These are phyloP conservation scores for Colletotrichum scovillei DNA, from an alignment of 2,329 filamentous ascomycete genomes.

Conservation along the genomic window DNA sequence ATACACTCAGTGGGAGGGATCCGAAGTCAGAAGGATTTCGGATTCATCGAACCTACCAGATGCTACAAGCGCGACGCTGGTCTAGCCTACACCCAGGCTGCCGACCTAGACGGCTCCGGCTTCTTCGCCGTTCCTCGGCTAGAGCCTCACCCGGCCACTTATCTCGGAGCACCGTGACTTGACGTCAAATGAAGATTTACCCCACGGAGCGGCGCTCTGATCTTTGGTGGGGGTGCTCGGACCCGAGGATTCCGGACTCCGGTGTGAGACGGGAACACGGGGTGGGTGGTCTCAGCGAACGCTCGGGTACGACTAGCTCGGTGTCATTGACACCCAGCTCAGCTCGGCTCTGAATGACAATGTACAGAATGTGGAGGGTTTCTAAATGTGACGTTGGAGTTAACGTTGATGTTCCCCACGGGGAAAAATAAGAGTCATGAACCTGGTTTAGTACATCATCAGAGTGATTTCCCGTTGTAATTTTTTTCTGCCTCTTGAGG, in stretches of 20 bases:
- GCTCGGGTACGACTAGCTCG: neutral
- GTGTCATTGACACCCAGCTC: neutral
- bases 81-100: neutral
- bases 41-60: neutral
- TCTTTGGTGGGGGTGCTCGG: neutral
- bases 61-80: neutral
- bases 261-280: too few species aligned
- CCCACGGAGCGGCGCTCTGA: neutral
- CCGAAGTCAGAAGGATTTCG: too few species aligned
- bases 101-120: too few species aligned
- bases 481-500: neutral
- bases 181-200: neutral
- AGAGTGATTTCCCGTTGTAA: neutral
- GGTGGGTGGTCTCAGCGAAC: neutral
- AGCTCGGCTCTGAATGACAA: neutral
- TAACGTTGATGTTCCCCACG: constrained; percentile 13
- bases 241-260: neutral
- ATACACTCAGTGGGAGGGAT: too few species aligned
- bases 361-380: neutral
- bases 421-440: constrained; percentile 25
- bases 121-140: neutral
- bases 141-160: neutral
- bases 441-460: neutral
- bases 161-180: neutral
- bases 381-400: neutral